These are phyloP conservation scores for Tremella mesenterica DNA, from an alignment of 768 basidiomycete genomes.

Conservation along the genomic window DNA sequence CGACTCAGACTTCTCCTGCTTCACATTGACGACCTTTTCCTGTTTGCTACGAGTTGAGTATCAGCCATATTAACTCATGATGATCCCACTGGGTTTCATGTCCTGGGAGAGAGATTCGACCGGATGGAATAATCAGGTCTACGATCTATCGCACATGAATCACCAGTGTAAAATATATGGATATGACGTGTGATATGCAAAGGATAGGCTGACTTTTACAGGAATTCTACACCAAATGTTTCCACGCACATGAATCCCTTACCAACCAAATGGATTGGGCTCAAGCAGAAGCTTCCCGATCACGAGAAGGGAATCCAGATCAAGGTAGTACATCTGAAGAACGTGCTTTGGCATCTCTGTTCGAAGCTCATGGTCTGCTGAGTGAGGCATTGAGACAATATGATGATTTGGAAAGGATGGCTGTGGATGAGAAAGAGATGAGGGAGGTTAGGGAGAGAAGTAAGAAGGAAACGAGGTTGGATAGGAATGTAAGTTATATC, in stretches of 20 bases:
- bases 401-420: slow-evolving; percentile 67
- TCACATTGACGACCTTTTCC: too few species aligned
- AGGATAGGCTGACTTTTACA: slow-evolving; percentile 37
- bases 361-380: slow-evolving; percentile 66
- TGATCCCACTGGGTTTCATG: too few species aligned
- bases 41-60: too few species aligned
- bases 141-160: too few species aligned
- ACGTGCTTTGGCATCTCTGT: slow-evolving; percentile 60
- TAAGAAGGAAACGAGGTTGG: slow-evolving; percentile 58
- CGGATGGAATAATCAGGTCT: too few species aligned
- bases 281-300: slow-evolving; percentile 66
- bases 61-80: too few species aligned
- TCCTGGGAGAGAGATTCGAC: too few species aligned
- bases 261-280: slow-evolving; percentile 88
- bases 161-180: too few species aligned
- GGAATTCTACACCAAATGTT: slow-evolving; percentile 77
- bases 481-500: slow-evolving; percentile 53
- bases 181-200: not conserved
- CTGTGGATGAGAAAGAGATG: slow-evolving; percentile 51
- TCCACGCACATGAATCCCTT: slow-evolving; percentile 72
- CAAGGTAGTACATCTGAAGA: slow-evolving; percentile 58
- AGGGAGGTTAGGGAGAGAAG: slow-evolving; percentile 62
- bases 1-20: too few species aligned
- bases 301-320: slow-evolving; percentile 45
- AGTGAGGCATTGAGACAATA: slow-evolving; percentile 62